A percentile compares a stretch with the other conserved stretches of the same genome.
phyloP scores from a whole-genome alignment of 208 protist genomes.

The Herpetomonas tarakana region DNA sequence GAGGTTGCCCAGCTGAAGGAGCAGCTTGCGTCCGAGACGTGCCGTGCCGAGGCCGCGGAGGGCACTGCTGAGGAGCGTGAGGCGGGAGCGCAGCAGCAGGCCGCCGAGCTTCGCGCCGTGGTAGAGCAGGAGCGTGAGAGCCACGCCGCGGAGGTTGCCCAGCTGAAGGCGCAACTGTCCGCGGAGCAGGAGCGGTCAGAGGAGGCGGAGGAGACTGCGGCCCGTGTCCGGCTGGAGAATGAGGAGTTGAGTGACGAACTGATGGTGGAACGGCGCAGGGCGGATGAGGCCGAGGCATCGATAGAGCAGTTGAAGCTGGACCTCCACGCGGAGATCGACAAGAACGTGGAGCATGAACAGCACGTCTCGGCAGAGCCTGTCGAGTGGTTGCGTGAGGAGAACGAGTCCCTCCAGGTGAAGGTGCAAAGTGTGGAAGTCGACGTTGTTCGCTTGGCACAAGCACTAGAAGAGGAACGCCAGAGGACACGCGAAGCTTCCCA shows the following conservation, averaged over 20 bases:
- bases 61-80: too few relatives aligned
- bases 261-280: background rate
- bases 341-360: constrained; percentile 10
- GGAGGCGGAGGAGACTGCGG: background rate
- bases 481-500: constrained; percentile 14
- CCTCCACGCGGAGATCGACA: constrained; percentile 15
- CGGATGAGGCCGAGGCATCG: background rate
- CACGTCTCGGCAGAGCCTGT: constrained; percentile 9
- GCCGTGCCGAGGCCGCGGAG: too few relatives aligned
- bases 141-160: too few relatives aligned
- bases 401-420: constrained; percentile 17
- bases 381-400: constrained; percentile 40
- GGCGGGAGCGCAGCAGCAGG: too few relatives aligned
- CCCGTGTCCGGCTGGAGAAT: background rate
- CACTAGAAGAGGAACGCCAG: background rate
- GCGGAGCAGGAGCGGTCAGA: constrained; percentile 9
- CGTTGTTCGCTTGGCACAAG: constrained; percentile 11
- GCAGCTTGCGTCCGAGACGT: too few relatives aligned
- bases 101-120: too few relatives aligned
- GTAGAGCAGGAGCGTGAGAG: background rate
- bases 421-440: constrained; percentile 15
- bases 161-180: constrained; percentile 11
- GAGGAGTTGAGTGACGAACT: background rate
- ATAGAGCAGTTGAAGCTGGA: background rate
- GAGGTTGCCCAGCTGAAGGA: too few relatives aligned